Evolutionary conservation across 257 asterid genomes (phyloP), one percentile per base, ranked within the genome.

Genomic region (Scutellaria baicalensis): DNA sequence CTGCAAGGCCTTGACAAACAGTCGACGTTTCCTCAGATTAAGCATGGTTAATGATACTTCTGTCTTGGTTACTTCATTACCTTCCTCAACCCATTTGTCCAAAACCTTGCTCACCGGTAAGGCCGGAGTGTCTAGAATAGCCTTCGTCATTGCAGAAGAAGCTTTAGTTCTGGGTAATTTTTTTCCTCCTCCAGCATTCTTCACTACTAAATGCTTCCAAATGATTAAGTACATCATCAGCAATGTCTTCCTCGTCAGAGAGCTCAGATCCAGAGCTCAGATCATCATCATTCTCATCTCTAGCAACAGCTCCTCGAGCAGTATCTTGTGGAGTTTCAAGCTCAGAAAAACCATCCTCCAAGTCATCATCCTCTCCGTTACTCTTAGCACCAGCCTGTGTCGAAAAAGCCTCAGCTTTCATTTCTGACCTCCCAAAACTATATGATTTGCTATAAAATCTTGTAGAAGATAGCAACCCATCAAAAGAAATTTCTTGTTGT

Each of bases 1-100:
- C 96, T 92, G 90, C 77, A 89, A 78, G 67, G 96, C 95, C 79
- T 75, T 89, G 57, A 61, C 68, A 62, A 39, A 86, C 82, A 87
- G 40, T 38, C 63, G 71, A 4, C 92, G 76, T 54, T 59, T 86
- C 57, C 91, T 83, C 64, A 89, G 84, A 50, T 39, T 50, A 64
- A 72, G 75, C 75, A 78, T 76, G 36, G 86, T 69, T 45, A 55
- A 8, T 42, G 73, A 9, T 70, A 75, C 78, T 45, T 79, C 89
- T 14, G 80, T 13, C 9, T 75, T 76, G 57, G 83, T 85, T 64
- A 92, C 74, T 69, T 86, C 84, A 68, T 88, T 86, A 67, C 96
- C 96, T 72, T 85, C 82, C 71, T 78, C 77, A 49, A 86, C 72
- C 95, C 95, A 89, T 81, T 86, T 82, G 65, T 88, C 84, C 81